These are phyloP conservation scores for Hygrophoropsis aurantiaca DNA, from an alignment of 768 basidiomycete genomes.

Conservation along the genomic window DNA sequence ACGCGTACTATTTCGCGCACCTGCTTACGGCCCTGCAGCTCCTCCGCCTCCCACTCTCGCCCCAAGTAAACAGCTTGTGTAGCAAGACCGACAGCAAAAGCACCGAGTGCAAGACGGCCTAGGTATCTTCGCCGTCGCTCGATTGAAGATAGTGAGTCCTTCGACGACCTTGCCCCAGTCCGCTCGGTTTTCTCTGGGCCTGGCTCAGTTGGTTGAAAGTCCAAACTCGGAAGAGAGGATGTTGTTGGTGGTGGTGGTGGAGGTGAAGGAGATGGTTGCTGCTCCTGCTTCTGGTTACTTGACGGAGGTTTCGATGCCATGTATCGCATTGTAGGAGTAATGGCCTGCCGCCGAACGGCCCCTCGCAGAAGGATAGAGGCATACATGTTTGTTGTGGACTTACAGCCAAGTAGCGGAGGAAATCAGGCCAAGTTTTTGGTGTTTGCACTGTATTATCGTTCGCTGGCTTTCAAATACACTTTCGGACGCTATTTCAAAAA, in stretches of 20 bases:
- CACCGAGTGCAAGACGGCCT: conserved; percentile 51
- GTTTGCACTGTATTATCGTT: too few relatives aligned
- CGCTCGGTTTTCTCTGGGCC: conserved; percentile 43
- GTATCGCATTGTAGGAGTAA: conserved; percentile 18
- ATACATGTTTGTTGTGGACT: background rate
- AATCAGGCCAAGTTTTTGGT: too few relatives aligned
- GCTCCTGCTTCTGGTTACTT: conserved; percentile 3
- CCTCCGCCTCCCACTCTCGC: conserved; percentile 74
- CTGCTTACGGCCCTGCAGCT: conserved; percentile 62
- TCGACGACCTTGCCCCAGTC: conserved; percentile 78
- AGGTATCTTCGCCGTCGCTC: conserved; percentile 67
- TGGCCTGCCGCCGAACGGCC: conserved; percentile 16
- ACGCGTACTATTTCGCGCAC: conserved; percentile 39
- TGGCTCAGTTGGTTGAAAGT: conserved; percentile 59
- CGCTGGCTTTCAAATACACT: too few relatives aligned
- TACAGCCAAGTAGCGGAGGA: background rate
- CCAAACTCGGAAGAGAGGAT: conserved; percentile 49
- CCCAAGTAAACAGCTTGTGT: conserved; percentile 67
- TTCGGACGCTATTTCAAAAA: too few relatives aligned
- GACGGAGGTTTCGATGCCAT: conserved; percentile 22
- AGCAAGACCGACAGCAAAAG: conserved; percentile 56
- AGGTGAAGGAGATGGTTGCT: conserved; percentile 1
- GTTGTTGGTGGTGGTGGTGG: background rate
- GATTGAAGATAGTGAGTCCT: conserved; percentile 73
- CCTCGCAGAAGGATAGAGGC: conserved; percentile 19